phyloP scores from a whole-genome alignment of 495 filamentous ascomycete genomes.

The Xylaria bambusicola region DNA sequence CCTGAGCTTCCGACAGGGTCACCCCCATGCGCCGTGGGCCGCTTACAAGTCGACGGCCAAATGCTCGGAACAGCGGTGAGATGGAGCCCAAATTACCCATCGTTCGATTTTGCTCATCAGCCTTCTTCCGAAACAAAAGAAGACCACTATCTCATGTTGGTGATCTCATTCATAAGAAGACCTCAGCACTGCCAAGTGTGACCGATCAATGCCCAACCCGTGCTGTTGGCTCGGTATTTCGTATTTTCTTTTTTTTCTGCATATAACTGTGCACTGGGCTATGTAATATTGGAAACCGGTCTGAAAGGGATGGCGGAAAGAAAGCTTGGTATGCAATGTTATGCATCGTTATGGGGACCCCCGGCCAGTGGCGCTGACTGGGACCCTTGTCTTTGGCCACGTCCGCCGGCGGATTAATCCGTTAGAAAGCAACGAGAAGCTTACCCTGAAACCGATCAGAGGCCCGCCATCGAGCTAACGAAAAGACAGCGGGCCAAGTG shows the following conservation, averaged over 20 bases:
- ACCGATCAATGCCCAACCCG: slow-evolving; percentile 8
- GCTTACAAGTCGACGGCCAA: too few relatives aligned
- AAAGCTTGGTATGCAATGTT: slow-evolving; percentile 16
- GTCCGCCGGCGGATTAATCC: slow-evolving; percentile 2
- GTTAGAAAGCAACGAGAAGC: too few relatives aligned
- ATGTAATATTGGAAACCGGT: too few relatives aligned
- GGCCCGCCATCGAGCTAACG: neutral
- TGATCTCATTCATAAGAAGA: slow-evolving; percentile 14
- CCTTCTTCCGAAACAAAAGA: slow-evolving; percentile 5
- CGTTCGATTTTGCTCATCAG: slow-evolving; percentile 16
- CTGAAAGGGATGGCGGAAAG: neutral
- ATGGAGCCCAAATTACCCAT: slow-evolving; percentile 11
- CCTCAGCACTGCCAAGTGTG: neutral
- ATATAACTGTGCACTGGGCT: too few relatives aligned
- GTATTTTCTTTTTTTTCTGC: too few relatives aligned
- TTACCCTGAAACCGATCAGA: neutral
- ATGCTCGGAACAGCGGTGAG: slow-evolving; percentile 7
- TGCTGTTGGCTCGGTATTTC: neutral
- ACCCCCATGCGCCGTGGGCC: neutral
- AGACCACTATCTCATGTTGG: slow-evolving; percentile 14
- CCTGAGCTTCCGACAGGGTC: slow-evolving; percentile 13
- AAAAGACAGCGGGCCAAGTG: too few relatives aligned
- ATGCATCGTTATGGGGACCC: slow-evolving; percentile 5
- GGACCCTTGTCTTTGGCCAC: slow-evolving; percentile 9
- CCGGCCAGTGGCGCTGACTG: slow-evolving; percentile 3